Evolutionary conservation across 1,284 basidiomycete genomes (phyloP).

Genomic region (Rhodotorula sp.): DNA sequence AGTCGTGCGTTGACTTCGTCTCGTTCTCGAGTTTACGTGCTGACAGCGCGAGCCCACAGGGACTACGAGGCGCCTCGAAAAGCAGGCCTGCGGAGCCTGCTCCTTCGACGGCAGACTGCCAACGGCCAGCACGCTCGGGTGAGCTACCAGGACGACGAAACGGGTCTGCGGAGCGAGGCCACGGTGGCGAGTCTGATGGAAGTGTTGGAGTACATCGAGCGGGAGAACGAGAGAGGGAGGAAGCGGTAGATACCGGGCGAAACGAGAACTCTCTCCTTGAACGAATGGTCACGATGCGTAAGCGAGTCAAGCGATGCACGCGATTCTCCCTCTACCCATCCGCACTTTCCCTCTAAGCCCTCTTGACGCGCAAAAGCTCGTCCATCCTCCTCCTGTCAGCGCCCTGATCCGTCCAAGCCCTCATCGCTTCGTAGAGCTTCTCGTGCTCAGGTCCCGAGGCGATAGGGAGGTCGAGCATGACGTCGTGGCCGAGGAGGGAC

Average conservation of each 20-base stretch:
- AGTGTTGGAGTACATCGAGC: conserved; percentile 10
- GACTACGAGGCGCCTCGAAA: conserved; percentile 22
- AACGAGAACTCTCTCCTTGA: no score
- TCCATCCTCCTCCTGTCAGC: neutral
- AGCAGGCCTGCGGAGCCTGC: conserved; percentile 11
- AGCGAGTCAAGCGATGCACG: no score
- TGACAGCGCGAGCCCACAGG: neutral
- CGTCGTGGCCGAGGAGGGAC: neutral
- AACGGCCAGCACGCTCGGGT: conserved; percentile 11
- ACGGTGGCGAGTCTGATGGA: conserved; percentile 8
- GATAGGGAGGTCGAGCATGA: neutral
- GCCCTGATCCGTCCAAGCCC: neutral
- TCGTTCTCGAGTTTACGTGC: neutral
- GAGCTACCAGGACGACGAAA: conserved; percentile 20
- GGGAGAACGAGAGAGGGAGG: neutral
- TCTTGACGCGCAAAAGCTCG: neutral
- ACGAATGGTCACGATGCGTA: no score
- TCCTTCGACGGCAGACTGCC: neutral
- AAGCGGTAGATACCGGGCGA: no score
- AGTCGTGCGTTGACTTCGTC: conserved; percentile 9
- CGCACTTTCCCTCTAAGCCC: neutral
- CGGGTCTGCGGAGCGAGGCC: neutral
- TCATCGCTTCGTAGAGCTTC: neutral
- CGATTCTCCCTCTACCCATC: no score
- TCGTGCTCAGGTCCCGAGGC: neutral